These are phyloP conservation scores for Trichoderma polysporum DNA, from an alignment of 2,329 filamentous ascomycete genomes.

Conservation along the genomic window DNA sequence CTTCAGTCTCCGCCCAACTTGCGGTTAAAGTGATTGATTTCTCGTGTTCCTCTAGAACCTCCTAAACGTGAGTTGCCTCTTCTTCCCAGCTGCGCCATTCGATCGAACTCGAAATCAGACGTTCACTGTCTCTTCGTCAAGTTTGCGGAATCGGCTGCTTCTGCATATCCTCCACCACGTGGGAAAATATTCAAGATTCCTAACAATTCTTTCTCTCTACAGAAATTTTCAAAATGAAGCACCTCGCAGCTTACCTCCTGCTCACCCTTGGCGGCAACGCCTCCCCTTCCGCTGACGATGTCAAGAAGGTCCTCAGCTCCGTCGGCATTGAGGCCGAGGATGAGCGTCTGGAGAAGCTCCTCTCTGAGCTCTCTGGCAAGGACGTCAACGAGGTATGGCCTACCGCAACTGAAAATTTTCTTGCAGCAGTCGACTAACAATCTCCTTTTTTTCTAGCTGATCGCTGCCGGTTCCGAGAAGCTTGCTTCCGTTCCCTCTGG, in stretches of 20 bases:
- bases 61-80: slow-evolving; percentile 11
- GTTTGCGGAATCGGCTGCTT: background rate
- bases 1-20: slow-evolving; percentile 96
- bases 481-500: slow-evolving; percentile 96
- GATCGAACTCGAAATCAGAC: background rate
- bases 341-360: slow-evolving; percentile 81
- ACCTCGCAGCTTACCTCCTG: slow-evolving; percentile 98
- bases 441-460: slow-evolving; percentile 61
- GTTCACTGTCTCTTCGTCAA: background rate
- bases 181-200: background rate
- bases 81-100: background rate
- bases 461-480: slow-evolving; percentile 85
- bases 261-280: slow-evolving; percentile 90
- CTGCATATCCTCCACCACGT: background rate
- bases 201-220: background rate
- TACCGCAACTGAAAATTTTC: background rate
- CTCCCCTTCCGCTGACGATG: slow-evolving; percentile 78
- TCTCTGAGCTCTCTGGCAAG: slow-evolving; percentile 90
- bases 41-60: slow-evolving; percentile 67
- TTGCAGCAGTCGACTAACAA: background rate
- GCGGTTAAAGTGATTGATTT: slow-evolving; percentile 99
- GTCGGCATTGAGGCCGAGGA: slow-evolving; percentile 93
- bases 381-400: slow-evolving; percentile 81
- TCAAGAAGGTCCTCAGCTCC: slow-evolving; percentile 86
- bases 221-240: slow-evolving; percentile 80